A percentile compares a stretch with the other conserved stretches of the same genome.
These are phyloP conservation scores for Pelargonium cotyledonis DNA, from an alignment of 441 rosid species.

Conservation along the genomic window DNA sequence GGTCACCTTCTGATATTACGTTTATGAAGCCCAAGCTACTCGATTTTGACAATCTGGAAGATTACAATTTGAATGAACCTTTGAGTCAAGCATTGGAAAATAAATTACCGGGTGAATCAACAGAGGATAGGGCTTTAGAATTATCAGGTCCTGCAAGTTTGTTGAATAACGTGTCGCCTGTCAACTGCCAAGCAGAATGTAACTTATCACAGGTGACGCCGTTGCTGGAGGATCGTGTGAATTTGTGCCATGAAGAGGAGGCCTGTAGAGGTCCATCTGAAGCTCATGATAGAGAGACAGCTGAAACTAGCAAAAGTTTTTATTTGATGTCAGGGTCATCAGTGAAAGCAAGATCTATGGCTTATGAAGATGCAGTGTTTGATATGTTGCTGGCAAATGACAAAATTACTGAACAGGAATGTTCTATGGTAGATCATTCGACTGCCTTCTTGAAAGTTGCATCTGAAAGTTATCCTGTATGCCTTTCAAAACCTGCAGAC, in stretches of 20 bases:
- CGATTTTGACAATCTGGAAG: conserved; percentile 41
- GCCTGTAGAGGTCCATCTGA: conserved; percentile 24
- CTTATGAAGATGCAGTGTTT: conserved; percentile 14
- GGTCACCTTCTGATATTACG: conserved; percentile 24
- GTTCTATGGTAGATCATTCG: conserved; percentile 14
- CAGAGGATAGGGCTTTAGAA: conserved; percentile 20
- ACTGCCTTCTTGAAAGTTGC: conserved; percentile 1
- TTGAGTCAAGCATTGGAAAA: conserved; percentile 21
- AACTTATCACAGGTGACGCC: conserved; percentile 21
- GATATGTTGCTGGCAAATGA: conserved; percentile 14
- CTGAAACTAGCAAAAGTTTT: conserved; percentile 22
- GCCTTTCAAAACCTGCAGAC: conserved; percentile 10
- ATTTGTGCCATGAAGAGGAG: conserved; percentile 24
- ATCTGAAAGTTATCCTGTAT: conserved; percentile 11
- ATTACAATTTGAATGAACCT: conserved; percentile 26
- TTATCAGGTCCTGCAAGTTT: conserved; percentile 23
- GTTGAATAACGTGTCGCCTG: conserved; percentile 22
- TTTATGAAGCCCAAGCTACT: conserved; percentile 40
- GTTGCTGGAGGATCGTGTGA: conserved; percentile 23
- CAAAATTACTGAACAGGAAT: conserved; percentile 13
- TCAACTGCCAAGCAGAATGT: conserved; percentile 25
- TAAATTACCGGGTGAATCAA: conserved; percentile 22
- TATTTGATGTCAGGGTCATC: conserved; percentile 19
- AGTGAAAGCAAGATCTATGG: conserved; percentile 16
- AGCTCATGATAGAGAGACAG: conserved; percentile 23